Conservation (phyloP, 495 filamentous ascomycete genomes). For the Parmelia sp. region DNA sequence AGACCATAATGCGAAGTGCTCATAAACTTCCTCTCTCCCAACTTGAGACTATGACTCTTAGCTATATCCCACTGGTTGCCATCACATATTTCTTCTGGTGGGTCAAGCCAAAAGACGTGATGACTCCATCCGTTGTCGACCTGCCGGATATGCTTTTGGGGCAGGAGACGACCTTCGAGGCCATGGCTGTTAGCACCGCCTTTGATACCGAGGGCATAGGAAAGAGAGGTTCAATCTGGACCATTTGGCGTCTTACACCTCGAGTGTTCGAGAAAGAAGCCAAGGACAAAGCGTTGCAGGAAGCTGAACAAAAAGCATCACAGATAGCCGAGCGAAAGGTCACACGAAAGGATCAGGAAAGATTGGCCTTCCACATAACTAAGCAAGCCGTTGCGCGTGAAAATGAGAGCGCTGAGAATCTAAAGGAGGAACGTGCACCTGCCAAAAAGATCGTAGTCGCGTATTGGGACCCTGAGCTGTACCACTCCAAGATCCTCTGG, state of each 20-base stretch:
- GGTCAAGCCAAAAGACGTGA: slow-evolving; percentile 36
- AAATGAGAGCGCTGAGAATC: neutral
- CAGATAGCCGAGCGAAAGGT: neutral
- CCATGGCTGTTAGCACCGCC: slow-evolving; percentile 24
- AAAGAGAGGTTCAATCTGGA: slow-evolving; percentile 26
- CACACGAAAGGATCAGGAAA: neutral
- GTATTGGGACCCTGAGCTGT: slow-evolving; percentile 26
- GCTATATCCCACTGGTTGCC: slow-evolving; percentile 33
- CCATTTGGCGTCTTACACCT: slow-evolving; percentile 29
- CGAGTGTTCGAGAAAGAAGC: slow-evolving; percentile 31
- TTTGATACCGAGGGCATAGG: slow-evolving; percentile 31
- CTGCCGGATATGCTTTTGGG: slow-evolving; percentile 30
- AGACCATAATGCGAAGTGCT: slow-evolving; percentile 30
- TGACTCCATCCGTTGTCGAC: slow-evolving; percentile 32
- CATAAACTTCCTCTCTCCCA: slow-evolving; percentile 32
- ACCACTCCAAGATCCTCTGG: slow-evolving; percentile 30
- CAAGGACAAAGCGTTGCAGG: slow-evolving; percentile 20
- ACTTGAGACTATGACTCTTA: slow-evolving; percentile 36
- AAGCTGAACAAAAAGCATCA: neutral
- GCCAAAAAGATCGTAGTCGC: slow-evolving; percentile 24
- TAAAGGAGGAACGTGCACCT: neutral
- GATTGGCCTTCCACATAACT: too few species aligned
- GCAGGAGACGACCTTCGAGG: slow-evolving; percentile 28
- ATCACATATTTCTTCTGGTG: slow-evolving; percentile 38
- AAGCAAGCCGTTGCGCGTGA: slow-evolving; percentile 8